phyloP scores from a whole-genome alignment of 495 filamentous ascomycete species.

The Daldinia childiae region DNA sequence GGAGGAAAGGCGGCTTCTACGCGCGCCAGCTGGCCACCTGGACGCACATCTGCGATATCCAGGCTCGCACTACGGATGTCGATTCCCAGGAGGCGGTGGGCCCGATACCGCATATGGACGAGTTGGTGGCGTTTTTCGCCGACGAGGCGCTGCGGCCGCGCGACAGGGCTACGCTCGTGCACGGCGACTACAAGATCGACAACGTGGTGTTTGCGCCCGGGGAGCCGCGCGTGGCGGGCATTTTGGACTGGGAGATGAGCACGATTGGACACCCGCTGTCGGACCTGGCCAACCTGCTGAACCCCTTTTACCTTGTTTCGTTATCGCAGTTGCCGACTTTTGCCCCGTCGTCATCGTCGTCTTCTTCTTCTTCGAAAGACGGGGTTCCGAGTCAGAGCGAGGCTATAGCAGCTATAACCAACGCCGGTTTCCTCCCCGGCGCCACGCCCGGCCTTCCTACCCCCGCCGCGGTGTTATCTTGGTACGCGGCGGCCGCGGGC shows the following conservation, averaged over 20 bases:
- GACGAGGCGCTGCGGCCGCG: constrained; percentile 73
- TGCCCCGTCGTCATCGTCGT: constrained; percentile 35
- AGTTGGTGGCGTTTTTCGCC: constrained; percentile 80
- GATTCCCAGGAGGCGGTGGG: constrained; percentile 81
- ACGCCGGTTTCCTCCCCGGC: constrained; percentile 66
- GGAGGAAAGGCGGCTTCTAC: constrained; percentile 82
- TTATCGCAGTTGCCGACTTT: constrained; percentile 38
- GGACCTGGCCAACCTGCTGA: constrained; percentile 82
- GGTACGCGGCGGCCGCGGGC: constrained; percentile 79
- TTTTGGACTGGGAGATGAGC: constrained; percentile 97
- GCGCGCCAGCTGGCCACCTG: constrained; percentile 86
- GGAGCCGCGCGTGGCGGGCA: constrained; percentile 88
- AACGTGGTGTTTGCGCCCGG: constrained; percentile 94
- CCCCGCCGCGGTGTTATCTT: constrained; percentile 72
- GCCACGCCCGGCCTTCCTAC: constrained; percentile 78
- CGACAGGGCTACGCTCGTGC: constrained; percentile 81
- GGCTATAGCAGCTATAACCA: constrained; percentile 42
- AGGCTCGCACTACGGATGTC: constrained; percentile 77
- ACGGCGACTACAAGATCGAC: constrained; percentile 98
- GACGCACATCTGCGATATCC: constrained; percentile 75
- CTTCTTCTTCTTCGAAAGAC: neutral
- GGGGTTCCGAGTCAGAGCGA: constrained; percentile 12
- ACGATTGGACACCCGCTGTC: constrained; percentile 94
- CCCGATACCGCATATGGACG: constrained; percentile 80
- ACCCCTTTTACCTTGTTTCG: constrained; percentile 67